Conservation (phyloP, 1,284 basidiomycete species). For the Leccinum pachyderme region DNA sequence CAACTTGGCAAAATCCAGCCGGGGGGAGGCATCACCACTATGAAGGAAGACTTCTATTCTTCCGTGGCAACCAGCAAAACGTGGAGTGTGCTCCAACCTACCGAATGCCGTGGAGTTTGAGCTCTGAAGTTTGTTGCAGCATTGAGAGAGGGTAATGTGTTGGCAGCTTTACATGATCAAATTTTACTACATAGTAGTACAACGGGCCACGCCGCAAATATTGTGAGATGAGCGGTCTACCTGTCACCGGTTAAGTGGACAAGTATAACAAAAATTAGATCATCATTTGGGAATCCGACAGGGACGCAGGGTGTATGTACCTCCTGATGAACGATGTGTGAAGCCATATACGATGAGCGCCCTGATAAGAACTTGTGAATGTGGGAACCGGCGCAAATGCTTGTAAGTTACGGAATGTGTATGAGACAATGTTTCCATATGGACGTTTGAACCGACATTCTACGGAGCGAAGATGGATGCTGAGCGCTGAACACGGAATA, state of each 20-base stretch:
- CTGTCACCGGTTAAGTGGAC: constrained; percentile 24
- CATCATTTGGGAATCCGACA: constrained; percentile 32
- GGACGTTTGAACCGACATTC: constrained; percentile 1
- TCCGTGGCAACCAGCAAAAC: constrained; percentile 35
- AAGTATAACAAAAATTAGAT: constrained; percentile 20
- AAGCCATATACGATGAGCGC: constrained; percentile 36
- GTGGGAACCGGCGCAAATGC: constrained; percentile 27
- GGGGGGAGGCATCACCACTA: constrained; percentile 14
- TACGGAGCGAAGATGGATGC: not conserved
- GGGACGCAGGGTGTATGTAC: constrained; percentile 30
- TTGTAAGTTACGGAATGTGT: constrained; percentile 14
- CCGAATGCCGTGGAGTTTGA: constrained; percentile 30
- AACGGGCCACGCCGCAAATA: constrained; percentile 5
- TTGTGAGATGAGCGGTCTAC: constrained; percentile 19
- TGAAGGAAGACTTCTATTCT: constrained; percentile 36
- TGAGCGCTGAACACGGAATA: not conserved
- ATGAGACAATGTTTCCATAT: constrained; percentile 1
- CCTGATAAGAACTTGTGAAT: constrained; percentile 44
- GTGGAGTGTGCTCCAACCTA: constrained; percentile 23
- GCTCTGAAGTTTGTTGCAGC: constrained; percentile 5
- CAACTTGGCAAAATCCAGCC: constrained; percentile 14
- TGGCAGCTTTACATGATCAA: constrained; percentile 1
- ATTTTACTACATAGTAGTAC: constrained; percentile 19
- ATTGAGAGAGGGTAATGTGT: not conserved
- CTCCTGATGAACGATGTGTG: constrained; percentile 32